Evolutionary conservation across 2,329 filamentous ascomycete genomes (phyloP), one percentile per base, ranked within the genome.

Genomic region (Paracoccidioides lutzii): DNA sequence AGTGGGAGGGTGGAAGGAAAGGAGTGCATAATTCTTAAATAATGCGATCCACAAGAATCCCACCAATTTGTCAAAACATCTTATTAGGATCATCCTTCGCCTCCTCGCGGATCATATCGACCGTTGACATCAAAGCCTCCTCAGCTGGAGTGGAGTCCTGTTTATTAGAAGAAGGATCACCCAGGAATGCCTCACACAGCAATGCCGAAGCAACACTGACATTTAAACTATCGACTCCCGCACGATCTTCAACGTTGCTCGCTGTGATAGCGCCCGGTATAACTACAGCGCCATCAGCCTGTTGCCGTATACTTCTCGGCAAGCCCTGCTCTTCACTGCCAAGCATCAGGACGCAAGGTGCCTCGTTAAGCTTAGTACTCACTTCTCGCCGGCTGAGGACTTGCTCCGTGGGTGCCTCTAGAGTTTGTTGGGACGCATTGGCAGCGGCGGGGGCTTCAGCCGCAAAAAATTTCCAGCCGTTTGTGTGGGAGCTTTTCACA

Each of bases 171-270:
- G 46, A 38, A 38, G 50, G 50, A n/a, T 52, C 50, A 3, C 65
- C 67, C 52, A 73, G 61, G 56, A 74, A 71, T 59, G 65, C 70
- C 54, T 73, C 65, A 60, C 72, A 72, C 52, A 97, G 72, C 51
- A 97, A 73, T 0, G 82, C 89, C 5, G 88, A 82, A 1, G 93
- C 91, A 22, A 95, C 90, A 66, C 88, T 89, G 42, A 97, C 93
- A 67, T 98, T 97, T 68, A 98, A 73, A 69, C 90, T 95, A 70
- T 97, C 91, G 2, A 98, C 82, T 1, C 78, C 67, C 61, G 82
- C 67, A 4, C 66, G 66, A 60, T 74, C 71, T 14, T 67, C 64
- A 9, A 62, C 58, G 8, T 66, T 60, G 1, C 66, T 66, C 8
- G 66, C 50, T 4, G 64, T 59, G 65, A 79, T 67, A 64, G 72